Conservation (phyloP, 805 yeast species). For the Sungouiella blattae region DNA sequence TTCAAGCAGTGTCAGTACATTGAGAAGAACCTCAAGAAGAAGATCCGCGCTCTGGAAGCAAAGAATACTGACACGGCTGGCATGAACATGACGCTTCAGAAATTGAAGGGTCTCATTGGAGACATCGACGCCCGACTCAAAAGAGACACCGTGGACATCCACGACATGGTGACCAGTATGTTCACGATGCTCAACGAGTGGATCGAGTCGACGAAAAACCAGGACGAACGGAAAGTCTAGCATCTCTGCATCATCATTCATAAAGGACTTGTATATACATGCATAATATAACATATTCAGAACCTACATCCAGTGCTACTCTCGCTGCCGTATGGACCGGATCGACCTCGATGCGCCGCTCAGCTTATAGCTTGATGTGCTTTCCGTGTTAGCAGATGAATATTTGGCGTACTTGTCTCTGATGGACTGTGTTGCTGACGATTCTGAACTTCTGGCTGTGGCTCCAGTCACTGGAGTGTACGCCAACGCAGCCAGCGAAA, state of each 20-base stretch:
- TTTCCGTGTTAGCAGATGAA: no score
- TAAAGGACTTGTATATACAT: background rate
- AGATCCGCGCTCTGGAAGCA: constrained; percentile 8
- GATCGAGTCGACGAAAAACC: constrained; percentile 13
- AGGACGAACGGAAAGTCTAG: constrained; percentile 7
- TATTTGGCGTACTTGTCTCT: constrained; percentile 25
- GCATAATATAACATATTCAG: background rate
- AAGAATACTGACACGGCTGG: constrained; percentile 2
- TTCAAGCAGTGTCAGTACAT: constrained; percentile 29
- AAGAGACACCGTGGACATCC: constrained; percentile 29
- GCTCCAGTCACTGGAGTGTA: background rate
- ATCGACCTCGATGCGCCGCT: constrained; percentile 7
- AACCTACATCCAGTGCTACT: no score
- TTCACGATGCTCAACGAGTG: constrained; percentile 25
- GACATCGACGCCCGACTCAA: constrained; percentile 31
- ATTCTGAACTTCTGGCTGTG: background rate
- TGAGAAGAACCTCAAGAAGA: constrained; percentile 20
- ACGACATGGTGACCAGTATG: constrained; percentile 16
- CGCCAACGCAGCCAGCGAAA: background rate
- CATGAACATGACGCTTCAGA: constrained; percentile 10
- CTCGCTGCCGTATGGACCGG: constrained; percentile 14
- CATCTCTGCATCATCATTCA: background rate
- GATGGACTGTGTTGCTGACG: constrained; percentile 10
- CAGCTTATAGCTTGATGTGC: no score
- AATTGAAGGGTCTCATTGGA: constrained; percentile 31